Evolutionary conservation across 2,329 filamentous ascomycete species (phyloP).

Genomic region (Emergomyces pasteurianus): DNA sequence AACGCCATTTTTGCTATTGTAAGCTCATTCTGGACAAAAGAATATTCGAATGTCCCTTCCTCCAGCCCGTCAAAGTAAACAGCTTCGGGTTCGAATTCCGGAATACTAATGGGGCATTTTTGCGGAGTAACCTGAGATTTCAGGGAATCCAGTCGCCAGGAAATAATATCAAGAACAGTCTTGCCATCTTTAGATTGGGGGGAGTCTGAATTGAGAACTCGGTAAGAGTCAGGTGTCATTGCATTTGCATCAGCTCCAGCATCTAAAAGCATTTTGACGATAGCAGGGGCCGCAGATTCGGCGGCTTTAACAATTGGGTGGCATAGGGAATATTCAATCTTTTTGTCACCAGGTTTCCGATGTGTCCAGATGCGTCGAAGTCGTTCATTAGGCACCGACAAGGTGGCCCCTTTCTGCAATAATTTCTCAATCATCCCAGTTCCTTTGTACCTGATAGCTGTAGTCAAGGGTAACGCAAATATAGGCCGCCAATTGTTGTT

Average conservation of each 20-base stretch:
- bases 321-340: slow-evolving; percentile 38
- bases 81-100: slow-evolving; percentile 24
- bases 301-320: slow-evolving; percentile 59
- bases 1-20: background rate
- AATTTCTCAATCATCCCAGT: slow-evolving; percentile 45
- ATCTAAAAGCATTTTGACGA: slow-evolving; percentile 49
- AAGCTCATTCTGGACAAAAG: slow-evolving; percentile 33
- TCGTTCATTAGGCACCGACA: slow-evolving; percentile 42
- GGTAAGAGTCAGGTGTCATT: slow-evolving; percentile 34
- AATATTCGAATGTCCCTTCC: slow-evolving; percentile 48
- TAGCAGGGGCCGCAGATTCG: slow-evolving; percentile 37
- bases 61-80: slow-evolving; percentile 39
- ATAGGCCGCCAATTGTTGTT: slow-evolving; percentile 45
- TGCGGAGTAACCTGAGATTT: slow-evolving; percentile 31
- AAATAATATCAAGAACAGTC: slow-evolving; percentile 49
- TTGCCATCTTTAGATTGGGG: slow-evolving; percentile 26
- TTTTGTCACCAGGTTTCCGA: slow-evolving; percentile 36
- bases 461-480: slow-evolving; percentile 24
- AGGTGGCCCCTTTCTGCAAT: slow-evolving; percentile 49
- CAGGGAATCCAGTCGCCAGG: slow-evolving; percentile 39
- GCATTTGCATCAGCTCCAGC: slow-evolving; percentile 55
- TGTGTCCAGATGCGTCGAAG: slow-evolving; percentile 7
- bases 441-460: slow-evolving; percentile 28
- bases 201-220: background rate
- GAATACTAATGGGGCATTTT: background rate